Conservation (phyloP, 371 early-diverging fungal species). For the Nematocida sp. region DNA sequence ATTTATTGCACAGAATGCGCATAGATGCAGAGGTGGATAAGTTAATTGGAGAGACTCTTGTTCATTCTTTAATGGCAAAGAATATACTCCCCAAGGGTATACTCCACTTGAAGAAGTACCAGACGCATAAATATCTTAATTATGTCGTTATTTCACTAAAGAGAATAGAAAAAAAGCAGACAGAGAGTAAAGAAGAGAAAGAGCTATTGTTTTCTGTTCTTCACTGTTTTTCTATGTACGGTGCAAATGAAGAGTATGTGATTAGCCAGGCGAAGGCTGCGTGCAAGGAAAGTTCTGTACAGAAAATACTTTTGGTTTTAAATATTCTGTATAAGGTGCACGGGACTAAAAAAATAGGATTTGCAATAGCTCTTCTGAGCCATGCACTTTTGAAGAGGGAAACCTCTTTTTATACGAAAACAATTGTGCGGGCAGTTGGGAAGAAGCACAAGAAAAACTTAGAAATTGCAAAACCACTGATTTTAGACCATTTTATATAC, state of each 20-base stretch:
- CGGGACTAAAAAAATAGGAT: constrained; percentile 16
- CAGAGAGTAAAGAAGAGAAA: neutral
- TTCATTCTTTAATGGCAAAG: neutral
- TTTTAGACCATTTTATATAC: constrained; percentile 45
- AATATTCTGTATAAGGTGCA: constrained; percentile 44
- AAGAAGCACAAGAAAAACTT: constrained; percentile 8
- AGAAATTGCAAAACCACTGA: constrained; percentile 2
- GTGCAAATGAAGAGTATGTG: constrained; percentile 41
- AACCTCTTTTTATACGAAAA: constrained; percentile 2
- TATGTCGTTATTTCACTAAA: constrained; percentile 31
- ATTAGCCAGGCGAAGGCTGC: constrained; percentile 5
- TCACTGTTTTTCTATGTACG: constrained; percentile 22
- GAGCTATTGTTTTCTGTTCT: constrained; percentile 2
- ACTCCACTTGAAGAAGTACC: constrained; percentile 17
- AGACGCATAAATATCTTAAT: constrained; percentile 1
- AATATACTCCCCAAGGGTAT: neutral
- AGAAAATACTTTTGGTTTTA: constrained; percentile 6
- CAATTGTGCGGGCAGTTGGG: neutral
- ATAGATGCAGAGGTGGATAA: constrained; percentile 44
- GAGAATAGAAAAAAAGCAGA: constrained; percentile 37
- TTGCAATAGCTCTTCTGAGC: constrained; percentile 31
- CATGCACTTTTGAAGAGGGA: neutral
- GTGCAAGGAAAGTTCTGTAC: constrained; percentile 3
- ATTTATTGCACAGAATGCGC: constrained; percentile 33
- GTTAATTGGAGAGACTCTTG: neutral